Conservation (phyloP, 768 basidiomycete species). For the Boletus eberwhitei region DNA sequence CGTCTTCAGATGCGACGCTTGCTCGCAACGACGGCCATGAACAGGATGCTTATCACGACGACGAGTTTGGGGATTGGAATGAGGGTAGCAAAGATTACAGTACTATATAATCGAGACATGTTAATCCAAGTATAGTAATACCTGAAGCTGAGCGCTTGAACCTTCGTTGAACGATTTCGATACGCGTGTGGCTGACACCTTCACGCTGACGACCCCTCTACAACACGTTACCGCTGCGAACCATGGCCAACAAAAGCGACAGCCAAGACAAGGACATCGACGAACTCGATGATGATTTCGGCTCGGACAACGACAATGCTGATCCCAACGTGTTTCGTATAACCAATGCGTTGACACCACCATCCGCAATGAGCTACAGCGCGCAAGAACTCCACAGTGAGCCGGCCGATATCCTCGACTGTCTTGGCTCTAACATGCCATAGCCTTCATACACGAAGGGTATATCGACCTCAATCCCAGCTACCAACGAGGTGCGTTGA, state of each 20-base stretch:
- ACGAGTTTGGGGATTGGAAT: conserved; percentile 37
- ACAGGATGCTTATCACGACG: conserved; percentile 20
- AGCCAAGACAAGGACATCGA: conserved; percentile 41
- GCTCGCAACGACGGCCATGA: conserved; percentile 14
- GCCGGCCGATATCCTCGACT: conserved; percentile 9
- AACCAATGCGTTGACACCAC: conserved; percentile 38
- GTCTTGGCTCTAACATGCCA: neutral
- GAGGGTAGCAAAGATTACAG: conserved; percentile 4
- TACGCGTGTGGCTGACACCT: conserved; percentile 17
- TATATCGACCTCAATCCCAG: conserved; percentile 65
- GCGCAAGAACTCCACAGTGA: conserved; percentile 47
- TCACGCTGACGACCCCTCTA: neutral
- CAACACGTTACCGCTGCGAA: conserved; percentile 1
- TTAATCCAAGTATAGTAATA: neutral
- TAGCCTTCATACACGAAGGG: conserved; percentile 67
- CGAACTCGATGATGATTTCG: conserved; percentile 45
- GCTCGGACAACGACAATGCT: conserved; percentile 37
- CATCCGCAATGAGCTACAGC: conserved; percentile 40
- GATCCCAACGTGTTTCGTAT: conserved; percentile 44
- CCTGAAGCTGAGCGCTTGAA: neutral
- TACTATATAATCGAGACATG: neutral
- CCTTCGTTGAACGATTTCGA: too few relatives aligned
- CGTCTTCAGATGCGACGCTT: conserved; percentile 38
- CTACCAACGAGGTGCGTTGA: conserved; percentile 63
- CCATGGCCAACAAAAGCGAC: conserved; percentile 20